Evolutionary conservation across 345 rosid genomes (phyloP).

Genomic region (Eutrema heterophyllum): DNA sequence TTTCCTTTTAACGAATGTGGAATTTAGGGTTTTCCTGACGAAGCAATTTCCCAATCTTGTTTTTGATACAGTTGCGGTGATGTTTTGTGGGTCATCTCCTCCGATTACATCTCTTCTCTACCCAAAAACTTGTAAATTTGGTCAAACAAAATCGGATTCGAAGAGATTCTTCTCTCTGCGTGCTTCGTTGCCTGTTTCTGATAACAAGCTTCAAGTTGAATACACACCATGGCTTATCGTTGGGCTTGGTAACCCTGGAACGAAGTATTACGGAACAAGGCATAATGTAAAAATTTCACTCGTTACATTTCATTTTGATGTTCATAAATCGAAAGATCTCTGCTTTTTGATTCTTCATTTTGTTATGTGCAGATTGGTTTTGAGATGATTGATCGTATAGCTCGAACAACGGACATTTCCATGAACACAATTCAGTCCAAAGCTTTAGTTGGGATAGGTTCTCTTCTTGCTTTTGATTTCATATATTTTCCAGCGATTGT

Average conservation of each 20-base stretch:
- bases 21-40: not conserved
- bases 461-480: conserved; percentile 12
- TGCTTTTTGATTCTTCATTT: not conserved
- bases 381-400: conserved; percentile 75
- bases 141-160: not conserved
- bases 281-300: conserved; percentile 51
- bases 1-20: not conserved
- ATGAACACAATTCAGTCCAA: conserved; percentile 81
- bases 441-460: conserved; percentile 82
- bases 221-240: conserved; percentile 71
- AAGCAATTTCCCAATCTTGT: not conserved
- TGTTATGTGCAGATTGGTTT: conserved; percentile 60
- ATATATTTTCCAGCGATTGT: not conserved
- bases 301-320: not conserved
- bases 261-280: conserved; percentile 68
- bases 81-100: conserved; percentile 16
- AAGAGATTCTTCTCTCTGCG: conserved; percentile 4
- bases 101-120: not conserved
- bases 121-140: conserved; percentile 2
- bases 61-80: not conserved
- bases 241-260: conserved; percentile 93
- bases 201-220: conserved; percentile 12
- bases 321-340: not conserved
- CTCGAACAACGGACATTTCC: conserved; percentile 41
- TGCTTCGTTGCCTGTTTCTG: conserved; percentile 18